Base-by-base conservation (phyloP, 2,329 filamentous ascomycete species). In the Monilinia fructicola region DNA sequence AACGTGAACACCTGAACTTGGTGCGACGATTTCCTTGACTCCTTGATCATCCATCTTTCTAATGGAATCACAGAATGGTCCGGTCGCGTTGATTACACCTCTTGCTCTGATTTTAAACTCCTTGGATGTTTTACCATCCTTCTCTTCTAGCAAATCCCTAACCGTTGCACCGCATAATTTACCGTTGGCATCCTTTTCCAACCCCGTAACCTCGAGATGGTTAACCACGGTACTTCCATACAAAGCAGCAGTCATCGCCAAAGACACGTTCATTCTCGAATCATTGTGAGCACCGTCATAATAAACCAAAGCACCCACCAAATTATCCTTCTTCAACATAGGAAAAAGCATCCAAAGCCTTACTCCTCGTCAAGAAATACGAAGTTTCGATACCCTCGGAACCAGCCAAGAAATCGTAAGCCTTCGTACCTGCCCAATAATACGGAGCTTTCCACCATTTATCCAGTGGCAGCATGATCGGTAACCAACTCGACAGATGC, bases 221-320 rank as follows among this genome's bases (percentile, higher is more conserved):
- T 94, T 96, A 68, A 92, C 86, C 50, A 95, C 85, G 4, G 91
- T 96, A 65, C 88, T 87, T 42, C 92, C 92, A 76, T 95, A 96
- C 54, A 96, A 81, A n/a, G 92, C 91, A 66, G 92, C 91, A 23
- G 92, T 96, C 87, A 94, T 91, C 26, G 91, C 92, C 67, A 96
- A 83, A 11, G 91, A 93, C 38, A 95, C 90, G 76, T 96, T 96
- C 92, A 96, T 96, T 60, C 92, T 87, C 26, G 92, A 95, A 78
- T 96, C 92, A 75, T 96, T 96, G 79, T 96, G 92, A 40, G 91
- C 91, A 73, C 92, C 92, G 79, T 96, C 92, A 77, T 96, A 96
- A 82, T 96, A 96, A 31, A 96, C 92, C 74, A 96, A 80, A 67
- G 92, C 91, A 68, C 92, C 92, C 54, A 93, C 85, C 18, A 96